Evolutionary conservation across 2,329 filamentous ascomycete species (phyloP).

Genomic region (Elsinoe perseae): DNA sequence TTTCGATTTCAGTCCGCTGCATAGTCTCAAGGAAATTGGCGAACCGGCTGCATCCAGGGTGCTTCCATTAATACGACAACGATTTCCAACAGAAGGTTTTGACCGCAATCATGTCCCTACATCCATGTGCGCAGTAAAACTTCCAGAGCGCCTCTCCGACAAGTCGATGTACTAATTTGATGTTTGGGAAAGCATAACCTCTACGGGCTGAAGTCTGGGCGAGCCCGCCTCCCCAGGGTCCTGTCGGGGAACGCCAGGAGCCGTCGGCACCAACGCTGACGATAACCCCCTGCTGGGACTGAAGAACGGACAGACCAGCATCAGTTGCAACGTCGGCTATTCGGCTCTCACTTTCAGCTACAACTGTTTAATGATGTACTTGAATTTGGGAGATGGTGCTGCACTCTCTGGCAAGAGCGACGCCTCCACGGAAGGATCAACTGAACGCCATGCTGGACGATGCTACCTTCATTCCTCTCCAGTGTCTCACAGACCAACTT

Average conservation of each 20-base stretch:
- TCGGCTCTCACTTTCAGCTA: constrained; percentile 7
- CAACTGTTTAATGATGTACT: constrained; percentile 12
- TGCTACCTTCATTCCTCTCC: background rate
- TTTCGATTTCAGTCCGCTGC: too few species aligned
- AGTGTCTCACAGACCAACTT: constrained; percentile 12
- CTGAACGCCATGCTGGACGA: constrained; percentile 7
- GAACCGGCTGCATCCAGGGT: background rate
- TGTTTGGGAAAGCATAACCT: background rate
- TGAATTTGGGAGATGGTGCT: constrained; percentile 5
- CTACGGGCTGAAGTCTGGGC: background rate
- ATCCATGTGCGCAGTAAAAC: background rate
- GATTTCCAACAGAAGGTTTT: too few species aligned
- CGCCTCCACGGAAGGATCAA: constrained; percentile 11
- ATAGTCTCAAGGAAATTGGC: too few species aligned
- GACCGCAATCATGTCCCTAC: too few species aligned
- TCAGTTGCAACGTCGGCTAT: constrained; percentile 14
- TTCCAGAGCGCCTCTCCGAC: background rate
- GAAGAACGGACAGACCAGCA: constrained; percentile 7
- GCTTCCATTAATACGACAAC: background rate
- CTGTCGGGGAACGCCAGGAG: too few species aligned
- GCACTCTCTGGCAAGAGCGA: constrained; percentile 11
- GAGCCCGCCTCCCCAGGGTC: too few species aligned
- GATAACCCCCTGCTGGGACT: constrained; percentile 12
- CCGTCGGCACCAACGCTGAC: background rate
- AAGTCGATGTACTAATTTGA: background rate